Evolutionary conservation across 495 filamentous ascomycete genomes (phyloP).

Genomic region (Pseudoneurospora amorphoporcata): DNA sequence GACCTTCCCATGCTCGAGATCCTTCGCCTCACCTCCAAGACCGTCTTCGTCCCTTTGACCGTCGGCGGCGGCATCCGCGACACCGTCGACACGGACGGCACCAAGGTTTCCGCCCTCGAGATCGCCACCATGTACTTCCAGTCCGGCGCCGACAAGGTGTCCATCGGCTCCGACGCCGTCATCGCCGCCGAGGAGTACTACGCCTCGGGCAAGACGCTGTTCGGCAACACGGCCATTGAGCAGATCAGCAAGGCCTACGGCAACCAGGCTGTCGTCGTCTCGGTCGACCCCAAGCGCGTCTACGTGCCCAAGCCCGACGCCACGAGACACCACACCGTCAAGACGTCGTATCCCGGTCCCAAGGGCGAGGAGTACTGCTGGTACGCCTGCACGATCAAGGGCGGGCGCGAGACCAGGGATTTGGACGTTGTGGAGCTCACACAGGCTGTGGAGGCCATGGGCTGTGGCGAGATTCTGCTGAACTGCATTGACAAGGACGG

Average conservation of each 20-base stretch:
- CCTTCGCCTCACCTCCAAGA: slow-evolving; percentile 71
- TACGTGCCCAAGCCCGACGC: slow-evolving; percentile 65
- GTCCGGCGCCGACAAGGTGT: slow-evolving; percentile 96
- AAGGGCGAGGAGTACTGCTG: slow-evolving; percentile 78
- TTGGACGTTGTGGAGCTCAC: slow-evolving; percentile 82
- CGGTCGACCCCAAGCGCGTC: slow-evolving; percentile 84
- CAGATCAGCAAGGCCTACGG: slow-evolving; percentile 89
- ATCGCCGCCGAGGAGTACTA: slow-evolving; percentile 86
- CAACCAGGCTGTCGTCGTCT: slow-evolving; percentile 93
- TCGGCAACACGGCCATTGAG: slow-evolving; percentile 83
- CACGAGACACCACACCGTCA: slow-evolving; percentile 69
- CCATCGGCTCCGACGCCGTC: slow-evolving; percentile 92
- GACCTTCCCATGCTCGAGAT: slow-evolving; percentile 97
- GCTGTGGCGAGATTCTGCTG: slow-evolving; percentile 83
- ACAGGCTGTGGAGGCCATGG: slow-evolving; percentile 89
- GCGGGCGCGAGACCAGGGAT: slow-evolving; percentile 82
- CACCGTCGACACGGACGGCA: slow-evolving; percentile 82
- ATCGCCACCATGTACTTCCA: slow-evolving; percentile 97
- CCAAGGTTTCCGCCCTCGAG: slow-evolving; percentile 71
- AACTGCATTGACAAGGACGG: slow-evolving; percentile 98
- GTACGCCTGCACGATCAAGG: slow-evolving; percentile 97
- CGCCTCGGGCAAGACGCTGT: slow-evolving; percentile 50
- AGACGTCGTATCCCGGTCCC: slow-evolving; percentile 58
- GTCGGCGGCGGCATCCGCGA: slow-evolving; percentile 93
- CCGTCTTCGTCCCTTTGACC: slow-evolving; percentile 94